These are phyloP conservation scores for Saraca asoca DNA, from an alignment of 331 rosid genomes.

Conservation along the genomic window DNA sequence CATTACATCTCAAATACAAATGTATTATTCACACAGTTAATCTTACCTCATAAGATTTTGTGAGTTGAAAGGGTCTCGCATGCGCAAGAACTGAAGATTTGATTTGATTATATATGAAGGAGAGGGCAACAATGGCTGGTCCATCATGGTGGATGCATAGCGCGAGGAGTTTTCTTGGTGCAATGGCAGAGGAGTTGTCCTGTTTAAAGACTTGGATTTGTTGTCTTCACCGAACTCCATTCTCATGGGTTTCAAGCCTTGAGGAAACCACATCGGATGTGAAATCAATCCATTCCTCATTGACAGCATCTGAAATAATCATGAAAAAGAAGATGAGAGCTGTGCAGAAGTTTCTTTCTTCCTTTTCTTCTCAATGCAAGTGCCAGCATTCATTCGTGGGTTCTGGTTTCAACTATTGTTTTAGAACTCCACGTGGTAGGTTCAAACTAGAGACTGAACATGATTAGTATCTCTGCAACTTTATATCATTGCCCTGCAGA, in stretches of 20 bases:
- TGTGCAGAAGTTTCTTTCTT: background rate
- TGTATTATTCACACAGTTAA: background rate
- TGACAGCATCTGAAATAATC: slow-evolving; percentile 54
- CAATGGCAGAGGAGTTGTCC: slow-evolving; percentile 28
- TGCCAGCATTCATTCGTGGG: background rate
- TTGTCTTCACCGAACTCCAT: slow-evolving; percentile 47
- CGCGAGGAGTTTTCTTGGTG: slow-evolving; percentile 37
- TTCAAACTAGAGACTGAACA: background rate
- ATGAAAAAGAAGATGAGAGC: background rate
- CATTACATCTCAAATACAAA: background rate
- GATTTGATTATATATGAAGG: slow-evolving; percentile 34
- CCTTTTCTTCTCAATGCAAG: background rate
- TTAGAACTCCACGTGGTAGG: background rate
- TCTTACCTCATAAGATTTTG: slow-evolving; percentile 39
- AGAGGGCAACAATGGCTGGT: slow-evolving; percentile 31
- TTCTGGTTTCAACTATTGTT: background rate
- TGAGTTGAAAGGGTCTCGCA: slow-evolving; percentile 41
- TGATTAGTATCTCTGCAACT: background rate
- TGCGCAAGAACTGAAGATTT: slow-evolving; percentile 35
- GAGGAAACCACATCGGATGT: slow-evolving; percentile 55
- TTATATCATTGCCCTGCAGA: background rate
- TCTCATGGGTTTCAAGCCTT: slow-evolving; percentile 46
- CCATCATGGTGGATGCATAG: slow-evolving; percentile 25
- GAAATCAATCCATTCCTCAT: slow-evolving; percentile 61
- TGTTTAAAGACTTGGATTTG: slow-evolving; percentile 39